Conservation (phyloP, 257 asterid species). For the Solanum piurae region DNA sequence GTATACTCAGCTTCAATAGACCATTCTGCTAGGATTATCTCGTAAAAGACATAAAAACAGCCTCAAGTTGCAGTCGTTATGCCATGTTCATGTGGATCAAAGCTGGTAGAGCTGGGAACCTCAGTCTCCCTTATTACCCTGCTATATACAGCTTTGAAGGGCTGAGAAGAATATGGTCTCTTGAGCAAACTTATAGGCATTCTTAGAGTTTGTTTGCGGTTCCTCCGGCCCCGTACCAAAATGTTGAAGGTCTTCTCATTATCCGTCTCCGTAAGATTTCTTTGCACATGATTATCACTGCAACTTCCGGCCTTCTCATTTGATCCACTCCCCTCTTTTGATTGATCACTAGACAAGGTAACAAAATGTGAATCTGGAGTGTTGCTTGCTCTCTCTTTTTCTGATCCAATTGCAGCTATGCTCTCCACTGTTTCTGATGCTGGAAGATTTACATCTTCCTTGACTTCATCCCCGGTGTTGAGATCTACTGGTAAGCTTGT, state of each 20-base stretch:
- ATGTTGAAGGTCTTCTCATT: conserved; percentile 66
- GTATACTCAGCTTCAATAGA: conserved; percentile 14
- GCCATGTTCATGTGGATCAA: conserved; percentile 39
- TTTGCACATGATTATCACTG: conserved; percentile 14
- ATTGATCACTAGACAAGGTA: conserved; percentile 26
- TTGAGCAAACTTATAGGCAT: conserved; percentile 91
- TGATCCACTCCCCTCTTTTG: conserved; percentile 21
- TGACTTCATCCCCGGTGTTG: conserved; percentile 41
- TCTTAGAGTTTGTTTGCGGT: conserved; percentile 72
- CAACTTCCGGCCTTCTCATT: conserved; percentile 29
- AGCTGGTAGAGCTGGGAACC: conserved; percentile 42
- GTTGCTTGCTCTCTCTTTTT: conserved; percentile 20
- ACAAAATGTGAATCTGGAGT: conserved; percentile 24
- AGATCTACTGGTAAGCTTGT: conserved; percentile 51
- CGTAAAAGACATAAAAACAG: conserved; percentile 2
- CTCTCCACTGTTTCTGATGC: conserved; percentile 49
- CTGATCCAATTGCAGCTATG: conserved; percentile 27
- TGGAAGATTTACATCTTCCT: conserved; percentile 46
- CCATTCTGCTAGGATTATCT: conserved; percentile 13
- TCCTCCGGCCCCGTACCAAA: conserved; percentile 81
- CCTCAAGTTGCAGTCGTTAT: conserved; percentile 36
- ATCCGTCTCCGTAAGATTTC: conserved; percentile 33
- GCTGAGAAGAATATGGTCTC: conserved; percentile 74
- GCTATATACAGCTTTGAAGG: conserved; percentile 78
- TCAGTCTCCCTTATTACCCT: conserved; percentile 82